Evolutionary conservation across 345 rosid species (phyloP), one percentile per base, ranked within the genome.

Genomic region (Pelargonium nanum): DNA sequence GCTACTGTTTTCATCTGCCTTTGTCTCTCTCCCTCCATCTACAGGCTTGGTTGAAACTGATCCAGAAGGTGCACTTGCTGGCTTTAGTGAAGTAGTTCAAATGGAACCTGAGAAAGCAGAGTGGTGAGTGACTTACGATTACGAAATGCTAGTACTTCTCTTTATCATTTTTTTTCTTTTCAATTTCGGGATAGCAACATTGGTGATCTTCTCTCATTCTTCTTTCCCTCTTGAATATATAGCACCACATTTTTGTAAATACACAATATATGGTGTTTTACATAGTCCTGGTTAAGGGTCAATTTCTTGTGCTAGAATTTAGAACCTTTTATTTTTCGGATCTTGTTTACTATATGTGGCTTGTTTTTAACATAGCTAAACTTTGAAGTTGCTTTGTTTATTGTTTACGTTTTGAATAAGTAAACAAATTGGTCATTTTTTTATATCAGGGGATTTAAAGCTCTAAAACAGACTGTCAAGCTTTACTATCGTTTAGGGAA

Each of bases 21-120:
- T 60, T 15, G 19, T 32, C 16, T 53, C 32, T 7, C 25, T 19
- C 16, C 26, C 24, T 22, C 59, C 22, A 8, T 22, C 15, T 48
- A 28, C 61, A 93, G 99, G 95, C 68, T 61, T 90, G 81, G 93
- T 90, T 61, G 99, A 90, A 77, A 83, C 89, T 26, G 97, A 90
- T 22, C 95, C 96, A 53, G 91, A 86, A 85, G 85, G 64, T 6
- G 99, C 99, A 32, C 97, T 94, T 60, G 78, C 89, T 57, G 99
- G 97, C 55, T 94, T 94, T 76, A 91, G 89, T 53, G 91, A 85
- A 71, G 97, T 94, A 24, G 96, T 94, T 56, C 64, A 56, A 63
- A 94, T 94, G 99, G 99, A 94, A 72, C 99, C 96, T 50, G 91
- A 90, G 64, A 94, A 94, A 74, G 95, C 99, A 59, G 99, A 94